A percentile compares a stretch with the other conserved stretches of the same genome.
Conservation (phyloP, 208 protist genomes). For the Wallacemonas rigidus region DNA sequence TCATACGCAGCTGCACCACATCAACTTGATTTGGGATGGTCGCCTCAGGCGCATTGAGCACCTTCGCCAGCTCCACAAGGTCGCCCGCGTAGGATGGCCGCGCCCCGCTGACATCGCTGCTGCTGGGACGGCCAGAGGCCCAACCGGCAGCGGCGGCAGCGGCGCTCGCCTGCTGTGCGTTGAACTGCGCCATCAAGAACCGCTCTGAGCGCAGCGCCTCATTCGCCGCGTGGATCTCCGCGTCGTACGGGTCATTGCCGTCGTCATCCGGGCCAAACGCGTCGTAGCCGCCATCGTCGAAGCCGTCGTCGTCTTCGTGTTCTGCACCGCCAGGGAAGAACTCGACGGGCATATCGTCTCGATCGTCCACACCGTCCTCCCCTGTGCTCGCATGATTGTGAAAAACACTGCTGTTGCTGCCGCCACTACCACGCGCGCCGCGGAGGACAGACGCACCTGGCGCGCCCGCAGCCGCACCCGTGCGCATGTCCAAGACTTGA, state of each 20-base stretch:
- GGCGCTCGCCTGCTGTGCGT: slow-evolving; percentile 27
- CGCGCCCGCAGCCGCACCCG: slow-evolving; percentile 22
- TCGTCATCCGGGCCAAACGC: slow-evolving; percentile 39
- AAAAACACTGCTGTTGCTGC: background rate
- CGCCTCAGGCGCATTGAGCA: slow-evolving; percentile 66
- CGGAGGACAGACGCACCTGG: slow-evolving; percentile 11
- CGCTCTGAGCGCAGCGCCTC: slow-evolving; percentile 30
- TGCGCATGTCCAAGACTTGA: slow-evolving; percentile 35
- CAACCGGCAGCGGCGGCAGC: slow-evolving; percentile 1
- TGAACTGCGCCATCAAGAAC: slow-evolving; percentile 51
- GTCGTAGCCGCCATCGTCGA: slow-evolving; percentile 50
- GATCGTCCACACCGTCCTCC: slow-evolving; percentile 17
- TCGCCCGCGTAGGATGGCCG: slow-evolving; percentile 20
- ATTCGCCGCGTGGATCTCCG: slow-evolving; percentile 32
- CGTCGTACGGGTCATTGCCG: slow-evolving; percentile 25
- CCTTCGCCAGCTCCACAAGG: slow-evolving; percentile 38
- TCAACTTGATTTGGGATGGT: slow-evolving; percentile 83
- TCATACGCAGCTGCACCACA: slow-evolving; percentile 72
- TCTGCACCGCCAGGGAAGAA: slow-evolving; percentile 77
- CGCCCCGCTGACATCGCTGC: slow-evolving; percentile 4
- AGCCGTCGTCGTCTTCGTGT: slow-evolving; percentile 48
- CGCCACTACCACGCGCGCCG: background rate
- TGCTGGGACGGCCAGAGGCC: slow-evolving; percentile 27
- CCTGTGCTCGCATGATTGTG: background rate
- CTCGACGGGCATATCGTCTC: slow-evolving; percentile 74